Evolutionary conservation across 78 protist genomes (phyloP).

Genomic region (Dictyostelium citrinum): DNA sequence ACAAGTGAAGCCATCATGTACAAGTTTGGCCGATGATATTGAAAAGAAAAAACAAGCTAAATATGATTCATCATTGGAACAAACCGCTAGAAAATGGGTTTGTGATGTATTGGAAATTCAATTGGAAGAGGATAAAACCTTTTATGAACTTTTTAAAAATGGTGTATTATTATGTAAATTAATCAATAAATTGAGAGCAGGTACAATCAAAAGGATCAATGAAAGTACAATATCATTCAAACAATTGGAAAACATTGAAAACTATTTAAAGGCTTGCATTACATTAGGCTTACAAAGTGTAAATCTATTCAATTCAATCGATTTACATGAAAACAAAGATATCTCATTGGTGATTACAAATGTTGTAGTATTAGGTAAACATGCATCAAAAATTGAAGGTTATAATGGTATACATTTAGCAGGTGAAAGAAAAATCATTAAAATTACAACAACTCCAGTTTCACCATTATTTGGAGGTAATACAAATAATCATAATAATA

Average conservation of each 20-base stretch:
- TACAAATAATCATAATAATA: background rate
- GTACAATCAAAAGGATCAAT: conserved; percentile 20
- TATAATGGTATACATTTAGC: conserved; percentile 64
- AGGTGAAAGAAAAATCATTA: conserved; percentile 49
- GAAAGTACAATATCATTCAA: conserved; percentile 70
- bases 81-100: conserved; percentile 28
- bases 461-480: conserved; percentile 17
- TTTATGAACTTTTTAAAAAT: conserved; percentile 27
- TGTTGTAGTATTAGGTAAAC: conserved; percentile 32
- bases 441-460: conserved; percentile 52
- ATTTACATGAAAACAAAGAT: conserved; percentile 82
- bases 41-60: conserved; percentile 38
- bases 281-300: conserved; percentile 66
- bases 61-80: background rate
- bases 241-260: conserved; percentile 84
- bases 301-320: conserved; percentile 77
- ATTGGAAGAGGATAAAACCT: background rate
- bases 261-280: conserved; percentile 70
- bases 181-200: conserved; percentile 71
- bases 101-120: conserved; percentile 24
- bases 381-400: conserved; percentile 46
- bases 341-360: conserved; percentile 29
- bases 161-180: conserved; percentile 63
- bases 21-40: conserved; percentile 34
- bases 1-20: conserved; percentile 4